Conservation (phyloP, 495 filamentous ascomycete genomes). For the Pseudomonodictys pantanalensis region DNA sequence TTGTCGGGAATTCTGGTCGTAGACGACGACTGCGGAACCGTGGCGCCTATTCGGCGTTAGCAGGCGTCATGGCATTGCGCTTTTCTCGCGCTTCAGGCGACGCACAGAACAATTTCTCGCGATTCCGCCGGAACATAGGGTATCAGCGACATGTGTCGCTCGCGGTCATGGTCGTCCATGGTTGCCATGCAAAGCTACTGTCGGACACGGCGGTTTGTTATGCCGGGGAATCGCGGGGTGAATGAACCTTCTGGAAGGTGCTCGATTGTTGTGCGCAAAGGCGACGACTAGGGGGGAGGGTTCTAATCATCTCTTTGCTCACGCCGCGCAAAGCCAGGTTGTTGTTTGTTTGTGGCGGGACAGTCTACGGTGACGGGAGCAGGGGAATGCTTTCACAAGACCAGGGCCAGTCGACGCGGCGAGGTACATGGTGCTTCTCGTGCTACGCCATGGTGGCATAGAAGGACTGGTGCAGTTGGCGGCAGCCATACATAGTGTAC, state of each 20-base stretch:
- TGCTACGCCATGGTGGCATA: too few relatives aligned
- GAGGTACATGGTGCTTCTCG: too few relatives aligned
- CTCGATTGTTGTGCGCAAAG: slow-evolving; percentile 1
- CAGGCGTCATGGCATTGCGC: too few relatives aligned
- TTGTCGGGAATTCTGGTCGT: slow-evolving; percentile 78
- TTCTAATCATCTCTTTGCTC: background rate
- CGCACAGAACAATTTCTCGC: slow-evolving; percentile 41
- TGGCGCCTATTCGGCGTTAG: slow-evolving; percentile 62
- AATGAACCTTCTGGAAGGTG: background rate
- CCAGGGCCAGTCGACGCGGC: too few relatives aligned
- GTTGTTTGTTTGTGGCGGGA: slow-evolving; percentile 16
- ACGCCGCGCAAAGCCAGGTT: slow-evolving; percentile 7
- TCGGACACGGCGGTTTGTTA: too few relatives aligned
- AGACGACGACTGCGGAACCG: slow-evolving; percentile 85
- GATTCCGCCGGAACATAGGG: slow-evolving; percentile 40
- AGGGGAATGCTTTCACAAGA: background rate
- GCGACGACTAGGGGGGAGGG: background rate
- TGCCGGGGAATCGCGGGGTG: slow-evolving; percentile 19
- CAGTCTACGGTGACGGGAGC: background rate
- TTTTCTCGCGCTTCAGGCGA: too few relatives aligned
- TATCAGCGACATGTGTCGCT: slow-evolving; percentile 41
- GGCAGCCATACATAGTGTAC: too few relatives aligned
- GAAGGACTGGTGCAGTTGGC: too few relatives aligned
- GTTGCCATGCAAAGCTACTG: background rate
- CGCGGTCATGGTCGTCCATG: slow-evolving; percentile 30